These are phyloP conservation scores for Blastobotrys niveus DNA, from an alignment of 1,139 yeast species.

Conservation along the genomic window DNA sequence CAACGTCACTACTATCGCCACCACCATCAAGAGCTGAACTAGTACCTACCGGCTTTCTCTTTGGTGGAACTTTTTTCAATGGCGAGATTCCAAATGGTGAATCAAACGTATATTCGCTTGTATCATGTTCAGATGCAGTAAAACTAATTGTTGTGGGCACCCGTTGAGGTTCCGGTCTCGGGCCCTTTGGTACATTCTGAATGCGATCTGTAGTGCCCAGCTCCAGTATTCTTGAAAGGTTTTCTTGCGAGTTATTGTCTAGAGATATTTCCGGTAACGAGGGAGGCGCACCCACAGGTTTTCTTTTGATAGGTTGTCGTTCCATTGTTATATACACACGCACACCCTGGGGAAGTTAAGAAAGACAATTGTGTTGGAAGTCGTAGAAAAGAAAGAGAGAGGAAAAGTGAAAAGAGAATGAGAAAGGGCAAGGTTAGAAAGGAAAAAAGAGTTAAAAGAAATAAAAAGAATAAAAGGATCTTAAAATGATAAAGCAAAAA, in stretches of 20 bases:
- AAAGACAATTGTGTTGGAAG: too few relatives aligned
- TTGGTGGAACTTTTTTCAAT: not conserved
- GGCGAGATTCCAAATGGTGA: not conserved
- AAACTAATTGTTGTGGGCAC: not conserved
- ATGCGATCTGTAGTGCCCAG: too few relatives aligned
- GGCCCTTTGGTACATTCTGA: constrained; percentile 10
- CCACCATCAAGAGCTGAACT: not conserved
- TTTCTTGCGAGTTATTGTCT: constrained; percentile 9
- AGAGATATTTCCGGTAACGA: constrained; percentile 13
- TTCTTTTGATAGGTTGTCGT: constrained; percentile 12
- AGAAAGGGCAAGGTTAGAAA: too few relatives aligned
- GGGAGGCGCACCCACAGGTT: constrained; percentile 18
- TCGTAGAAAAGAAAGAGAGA: too few relatives aligned
- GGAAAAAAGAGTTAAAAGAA: too few relatives aligned
- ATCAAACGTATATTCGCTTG: not conserved
- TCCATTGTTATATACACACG: too few relatives aligned
- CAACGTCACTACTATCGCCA: not conserved
- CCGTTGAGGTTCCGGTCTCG: constrained; percentile 6
- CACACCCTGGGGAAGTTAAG: too few relatives aligned
- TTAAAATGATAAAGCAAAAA: too few relatives aligned
- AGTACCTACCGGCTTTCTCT: constrained; percentile 5
- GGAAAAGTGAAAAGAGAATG: too few relatives aligned
- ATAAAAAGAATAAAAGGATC: too few relatives aligned
- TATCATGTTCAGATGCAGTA: not conserved
- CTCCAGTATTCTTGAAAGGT: constrained; percentile 4